A percentile compares a stretch with the other conserved stretches of the same genome.
Conservation (phyloP, 371 early-diverging fungal species). For the Apophysomyces sp. region DNA sequence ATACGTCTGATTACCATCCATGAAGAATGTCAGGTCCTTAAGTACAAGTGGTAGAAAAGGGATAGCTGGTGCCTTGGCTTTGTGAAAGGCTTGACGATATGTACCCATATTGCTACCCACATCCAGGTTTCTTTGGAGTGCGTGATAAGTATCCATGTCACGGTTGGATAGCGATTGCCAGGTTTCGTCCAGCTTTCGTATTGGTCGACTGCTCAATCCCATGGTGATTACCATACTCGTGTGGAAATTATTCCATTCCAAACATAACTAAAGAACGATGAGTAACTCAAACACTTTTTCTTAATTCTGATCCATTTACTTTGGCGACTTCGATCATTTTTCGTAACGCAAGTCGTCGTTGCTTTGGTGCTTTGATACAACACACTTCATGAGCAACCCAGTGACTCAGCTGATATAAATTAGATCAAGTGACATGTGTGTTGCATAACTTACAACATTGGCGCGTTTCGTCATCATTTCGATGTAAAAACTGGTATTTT, state of each 20-base stretch:
- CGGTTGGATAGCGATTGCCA: slow-evolving; percentile 30
- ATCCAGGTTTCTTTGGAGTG: slow-evolving; percentile 28
- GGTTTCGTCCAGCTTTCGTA: slow-evolving; percentile 21
- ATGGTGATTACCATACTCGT: slow-evolving; percentile 45
- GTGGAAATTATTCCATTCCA: slow-evolving; percentile 47
- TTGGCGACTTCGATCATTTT: slow-evolving; percentile 46
- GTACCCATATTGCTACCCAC: slow-evolving; percentile 42
- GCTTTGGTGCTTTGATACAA: slow-evolving; percentile 15
- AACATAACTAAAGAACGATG: slow-evolving; percentile 19
- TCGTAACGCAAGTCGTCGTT: slow-evolving; percentile 19
- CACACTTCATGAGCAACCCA: slow-evolving; percentile 33
- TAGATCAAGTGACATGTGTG: background rate
- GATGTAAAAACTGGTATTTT: slow-evolving; percentile 23
- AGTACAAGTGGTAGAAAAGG: slow-evolving; percentile 46
- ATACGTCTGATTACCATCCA: slow-evolving; percentile 33
- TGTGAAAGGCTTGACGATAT: slow-evolving; percentile 36
- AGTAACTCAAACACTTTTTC: background rate
- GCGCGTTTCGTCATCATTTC: slow-evolving; percentile 37
- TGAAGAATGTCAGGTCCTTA: slow-evolving; percentile 45
- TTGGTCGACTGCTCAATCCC: slow-evolving; percentile 22
- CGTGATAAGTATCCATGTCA: slow-evolving; percentile 22
- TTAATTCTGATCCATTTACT: slow-evolving; percentile 9
- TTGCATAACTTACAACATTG: slow-evolving; percentile 24
- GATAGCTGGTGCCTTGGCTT: slow-evolving; percentile 33
- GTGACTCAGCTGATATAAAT: slow-evolving; percentile 18